Percentiles rank a stretch among this genome's conserved stretches.
These are phyloP conservation scores for Bruguiera parviflora DNA, from an alignment of 345 rosid genomes.

Conservation along the genomic window DNA sequence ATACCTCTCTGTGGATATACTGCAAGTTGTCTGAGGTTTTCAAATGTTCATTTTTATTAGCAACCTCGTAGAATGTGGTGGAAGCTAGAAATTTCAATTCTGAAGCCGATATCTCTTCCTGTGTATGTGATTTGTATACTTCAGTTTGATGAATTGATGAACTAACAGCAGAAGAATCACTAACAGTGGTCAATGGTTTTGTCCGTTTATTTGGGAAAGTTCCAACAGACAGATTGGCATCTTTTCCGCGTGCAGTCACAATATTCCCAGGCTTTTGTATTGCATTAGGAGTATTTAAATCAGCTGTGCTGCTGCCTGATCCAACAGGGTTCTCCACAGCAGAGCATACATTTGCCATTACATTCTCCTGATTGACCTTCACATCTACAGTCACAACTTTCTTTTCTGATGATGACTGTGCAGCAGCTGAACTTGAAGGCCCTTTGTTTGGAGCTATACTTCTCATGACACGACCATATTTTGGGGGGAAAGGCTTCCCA, in stretches of 20 bases:
- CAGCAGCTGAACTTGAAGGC: conserved; percentile 40
- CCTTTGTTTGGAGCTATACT: conserved; percentile 48
- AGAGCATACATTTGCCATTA: conserved; percentile 39
- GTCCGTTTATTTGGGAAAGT: conserved; percentile 19
- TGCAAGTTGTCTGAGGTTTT: conserved; percentile 22
- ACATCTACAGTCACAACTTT: conserved; percentile 40
- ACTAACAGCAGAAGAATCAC: conserved; percentile 25
- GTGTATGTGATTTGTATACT: conserved; percentile 22
- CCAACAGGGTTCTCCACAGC: conserved; percentile 30
- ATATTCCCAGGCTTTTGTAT: conserved; percentile 23
- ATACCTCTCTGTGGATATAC: conserved; percentile 18
- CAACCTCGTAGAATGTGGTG: conserved; percentile 13
- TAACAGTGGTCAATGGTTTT: conserved; percentile 18
- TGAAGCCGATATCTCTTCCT: conserved; percentile 21
- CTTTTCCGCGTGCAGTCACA: conserved; percentile 18
- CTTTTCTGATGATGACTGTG: conserved; percentile 52
- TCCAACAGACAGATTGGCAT: conserved; percentile 27
- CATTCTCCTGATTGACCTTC: conserved; percentile 46
- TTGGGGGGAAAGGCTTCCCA: conserved; percentile 87
- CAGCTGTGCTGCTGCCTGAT: conserved; percentile 26
- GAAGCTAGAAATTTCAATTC: conserved; percentile 25
- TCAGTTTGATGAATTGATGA: conserved; percentile 26
- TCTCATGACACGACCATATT: conserved; percentile 84
- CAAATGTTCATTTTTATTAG: conserved; percentile 17
- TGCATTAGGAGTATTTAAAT: conserved; percentile 25